Percentiles rank a stretch among this genome's conserved stretches.
Evolutionary conservation across 768 basidiomycete species (phyloP).

Genomic region (Termitomyces sp.): DNA sequence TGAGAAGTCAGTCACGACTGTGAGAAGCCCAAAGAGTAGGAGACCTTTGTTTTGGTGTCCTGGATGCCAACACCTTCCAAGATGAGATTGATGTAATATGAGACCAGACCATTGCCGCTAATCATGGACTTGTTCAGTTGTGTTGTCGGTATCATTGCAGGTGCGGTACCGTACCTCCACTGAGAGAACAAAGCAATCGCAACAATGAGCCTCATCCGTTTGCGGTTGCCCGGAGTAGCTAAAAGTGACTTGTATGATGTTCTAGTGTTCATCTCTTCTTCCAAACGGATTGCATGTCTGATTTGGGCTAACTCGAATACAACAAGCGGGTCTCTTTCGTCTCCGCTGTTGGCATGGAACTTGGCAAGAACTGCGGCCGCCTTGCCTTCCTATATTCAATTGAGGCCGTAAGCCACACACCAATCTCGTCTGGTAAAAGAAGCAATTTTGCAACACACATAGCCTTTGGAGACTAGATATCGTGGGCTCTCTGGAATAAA

Average conservation of each 20-base stretch:
- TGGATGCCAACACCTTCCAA: slow-evolving; percentile 63
- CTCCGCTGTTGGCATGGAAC: slow-evolving; percentile 65
- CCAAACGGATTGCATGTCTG: slow-evolving; percentile 60
- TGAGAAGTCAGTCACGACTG: background rate
- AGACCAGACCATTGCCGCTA: slow-evolving; percentile 68
- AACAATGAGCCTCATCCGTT: slow-evolving; percentile 65
- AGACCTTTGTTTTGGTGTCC: slow-evolving; percentile 42
- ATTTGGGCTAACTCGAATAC: slow-evolving; percentile 65
- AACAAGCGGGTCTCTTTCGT: slow-evolving; percentile 58
- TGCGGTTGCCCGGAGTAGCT: slow-evolving; percentile 62
- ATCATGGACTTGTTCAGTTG: background rate
- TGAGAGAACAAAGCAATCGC: slow-evolving; percentile 70
- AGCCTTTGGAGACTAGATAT: slow-evolving; percentile 60
- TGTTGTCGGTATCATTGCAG: background rate
- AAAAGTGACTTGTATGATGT: slow-evolving; percentile 54
- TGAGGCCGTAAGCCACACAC: background rate
- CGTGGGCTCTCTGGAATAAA: slow-evolving; percentile 69
- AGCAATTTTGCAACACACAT: slow-evolving; percentile 30
- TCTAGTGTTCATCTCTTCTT: slow-evolving; percentile 48
- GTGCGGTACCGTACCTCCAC: slow-evolving; percentile 49
- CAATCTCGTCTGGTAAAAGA: background rate
- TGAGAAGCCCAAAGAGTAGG: slow-evolving; percentile 1
- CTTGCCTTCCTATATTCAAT: slow-evolving; percentile 38
- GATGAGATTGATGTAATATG: slow-evolving; percentile 71
- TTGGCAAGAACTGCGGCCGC: slow-evolving; percentile 63